These are phyloP conservation scores for Sodiomyces alkalinus DNA, from an alignment of 2,329 filamentous ascomycete genomes.

Conservation along the genomic window DNA sequence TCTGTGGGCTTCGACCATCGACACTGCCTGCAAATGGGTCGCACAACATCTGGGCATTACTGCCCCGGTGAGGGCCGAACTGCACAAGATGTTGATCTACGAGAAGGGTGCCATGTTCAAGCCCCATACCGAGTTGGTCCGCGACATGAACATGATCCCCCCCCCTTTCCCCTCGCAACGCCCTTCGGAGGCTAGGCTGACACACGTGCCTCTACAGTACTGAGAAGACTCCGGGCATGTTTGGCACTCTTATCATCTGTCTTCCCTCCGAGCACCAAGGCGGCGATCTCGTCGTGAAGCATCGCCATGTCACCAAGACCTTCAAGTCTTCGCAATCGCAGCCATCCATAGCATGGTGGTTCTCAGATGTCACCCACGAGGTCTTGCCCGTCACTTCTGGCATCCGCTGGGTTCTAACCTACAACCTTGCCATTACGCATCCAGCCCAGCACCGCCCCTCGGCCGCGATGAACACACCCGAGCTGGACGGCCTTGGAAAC, in stretches of 20 bases:
- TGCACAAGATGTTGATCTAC: slow-evolving; percentile 33
- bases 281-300: slow-evolving; percentile 23
- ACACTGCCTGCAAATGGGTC: slow-evolving; percentile 11
- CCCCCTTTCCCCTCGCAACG: no score
- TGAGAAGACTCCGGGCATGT: slow-evolving; percentile 30
- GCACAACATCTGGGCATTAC: slow-evolving; percentile 18
- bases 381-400: slow-evolving; percentile 30
- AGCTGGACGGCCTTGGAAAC: no score
- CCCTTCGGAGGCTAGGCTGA: no score
- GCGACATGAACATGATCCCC: no score
- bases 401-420: slow-evolving; percentile 34
- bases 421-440: slow-evolving; percentile 25
- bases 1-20: slow-evolving; percentile 15
- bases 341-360: slow-evolving; percentile 18
- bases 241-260: slow-evolving; percentile 32
- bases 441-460: no score
- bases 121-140: slow-evolving; percentile 25
- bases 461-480: no score
- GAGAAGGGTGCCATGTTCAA: slow-evolving; percentile 34
- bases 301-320: slow-evolving; percentile 5
- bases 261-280: slow-evolving; percentile 32
- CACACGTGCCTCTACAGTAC: no score
- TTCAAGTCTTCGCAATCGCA: slow-evolving; percentile 6
- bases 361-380: slow-evolving; percentile 36
- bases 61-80: slow-evolving; percentile 16